These are phyloP conservation scores for Beauveria brongniartii DNA, from an alignment of 2,329 filamentous ascomycete species.

Conservation along the genomic window DNA sequence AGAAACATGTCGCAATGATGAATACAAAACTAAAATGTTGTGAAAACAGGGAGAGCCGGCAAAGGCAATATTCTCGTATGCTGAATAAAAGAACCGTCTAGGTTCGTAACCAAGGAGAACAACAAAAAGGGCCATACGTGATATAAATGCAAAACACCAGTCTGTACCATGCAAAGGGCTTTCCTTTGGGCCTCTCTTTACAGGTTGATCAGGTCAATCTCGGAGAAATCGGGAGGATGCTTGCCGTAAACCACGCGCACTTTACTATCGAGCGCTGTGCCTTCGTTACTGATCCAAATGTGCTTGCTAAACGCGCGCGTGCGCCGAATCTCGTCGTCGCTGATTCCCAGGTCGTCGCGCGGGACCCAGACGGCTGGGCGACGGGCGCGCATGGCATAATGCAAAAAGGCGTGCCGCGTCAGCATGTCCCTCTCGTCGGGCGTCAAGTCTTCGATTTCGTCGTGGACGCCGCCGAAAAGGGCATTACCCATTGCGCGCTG, in stretches of 20 bases:
- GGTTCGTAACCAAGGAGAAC: neutral
- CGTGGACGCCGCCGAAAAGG: slow-evolving; percentile 78
- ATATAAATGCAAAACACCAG: neutral
- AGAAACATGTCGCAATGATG: neutral
- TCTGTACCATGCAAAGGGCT: neutral
- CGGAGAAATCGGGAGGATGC: slow-evolving; percentile 83
- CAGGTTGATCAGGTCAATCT: slow-evolving; percentile 77
- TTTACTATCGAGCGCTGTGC: slow-evolving; percentile 78
- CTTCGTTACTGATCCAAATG: slow-evolving; percentile 92
- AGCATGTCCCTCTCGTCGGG: slow-evolving; percentile 81
- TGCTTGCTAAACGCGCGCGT: slow-evolving; percentile 68
- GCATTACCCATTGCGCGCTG: slow-evolving; percentile 69
- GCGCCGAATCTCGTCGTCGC: slow-evolving; percentile 79
- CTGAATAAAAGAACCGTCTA: neutral
- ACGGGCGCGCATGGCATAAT: slow-evolving; percentile 75
- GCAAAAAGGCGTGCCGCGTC: slow-evolving; percentile 82
- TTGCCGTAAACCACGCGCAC: slow-evolving; percentile 74
- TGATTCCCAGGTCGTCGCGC: slow-evolving; percentile 79
- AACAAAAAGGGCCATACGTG: neutral
- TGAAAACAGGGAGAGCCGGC: neutral
- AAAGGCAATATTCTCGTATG: neutral
- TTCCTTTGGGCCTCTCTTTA: slow-evolving; percentile 27
- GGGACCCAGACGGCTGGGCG: slow-evolving; percentile 92
- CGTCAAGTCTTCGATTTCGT: slow-evolving; percentile 90
- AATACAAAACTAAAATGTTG: neutral